Evolutionary conservation across 805 yeast species (phyloP).

Genomic region (Candida mattraensis): DNA sequence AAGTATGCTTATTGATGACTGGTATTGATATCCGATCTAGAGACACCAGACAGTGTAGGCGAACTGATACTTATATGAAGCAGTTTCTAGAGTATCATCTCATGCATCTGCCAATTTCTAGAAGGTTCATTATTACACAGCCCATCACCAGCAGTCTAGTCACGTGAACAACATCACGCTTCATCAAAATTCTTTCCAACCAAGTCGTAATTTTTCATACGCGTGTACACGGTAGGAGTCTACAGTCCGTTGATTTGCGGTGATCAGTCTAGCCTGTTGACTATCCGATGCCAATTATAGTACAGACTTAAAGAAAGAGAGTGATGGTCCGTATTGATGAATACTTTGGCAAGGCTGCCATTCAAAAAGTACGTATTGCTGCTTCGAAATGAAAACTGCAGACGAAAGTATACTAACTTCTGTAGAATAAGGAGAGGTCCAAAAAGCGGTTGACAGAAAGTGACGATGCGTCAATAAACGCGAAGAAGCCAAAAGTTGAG

Average conservation of each 20-base stretch:
- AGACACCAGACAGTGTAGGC: background rate
- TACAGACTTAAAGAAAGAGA: background rate
- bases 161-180: background rate
- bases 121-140: no score
- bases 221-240: no score
- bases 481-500: conserved; percentile 10
- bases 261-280: no score
- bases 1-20: no score
- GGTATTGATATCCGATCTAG: no score
- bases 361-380: conserved; percentile 23
- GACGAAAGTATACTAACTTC: background rate
- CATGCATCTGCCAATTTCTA: conserved; percentile 9
- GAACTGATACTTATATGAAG: background rate
- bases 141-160: no score
- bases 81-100: background rate
- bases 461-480: background rate
- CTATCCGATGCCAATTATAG: no score
- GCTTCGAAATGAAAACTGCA: background rate
- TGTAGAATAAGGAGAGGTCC: conserved; percentile 7
- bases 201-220: no score
- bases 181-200: no score
- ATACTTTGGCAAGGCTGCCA: conserved; percentile 31
- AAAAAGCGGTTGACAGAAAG: conserved; percentile 6
- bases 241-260: no score
- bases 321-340: conserved; percentile 31